A percentile compares a stretch with the other conserved stretches of the same genome.
Evolutionary conservation across 202 grass and related monocot species (phyloP).

Genomic region (Setaria italica): DNA sequence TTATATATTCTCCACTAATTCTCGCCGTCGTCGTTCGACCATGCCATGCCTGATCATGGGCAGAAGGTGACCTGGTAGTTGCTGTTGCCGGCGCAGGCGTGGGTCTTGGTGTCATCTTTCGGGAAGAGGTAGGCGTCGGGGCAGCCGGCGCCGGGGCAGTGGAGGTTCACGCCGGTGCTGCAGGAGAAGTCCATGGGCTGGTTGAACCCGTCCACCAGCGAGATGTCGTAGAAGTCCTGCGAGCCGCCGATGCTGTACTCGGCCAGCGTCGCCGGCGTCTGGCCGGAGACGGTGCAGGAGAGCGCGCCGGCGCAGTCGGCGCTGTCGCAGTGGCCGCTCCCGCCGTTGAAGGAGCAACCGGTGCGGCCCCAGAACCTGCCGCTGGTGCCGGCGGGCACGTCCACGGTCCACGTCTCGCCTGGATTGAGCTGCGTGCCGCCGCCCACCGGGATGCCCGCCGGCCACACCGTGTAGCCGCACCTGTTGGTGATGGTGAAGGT

Average conservation of each 20-base stretch:
- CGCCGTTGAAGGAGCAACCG: slow-evolving; percentile 49
- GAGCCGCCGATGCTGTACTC: slow-evolving; percentile 45
- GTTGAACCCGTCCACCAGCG: slow-evolving; percentile 49
- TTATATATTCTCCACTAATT: too few species aligned
- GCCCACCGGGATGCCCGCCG: slow-evolving; percentile 38
- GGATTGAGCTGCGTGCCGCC: slow-evolving; percentile 49
- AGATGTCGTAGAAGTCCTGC: slow-evolving; percentile 38
- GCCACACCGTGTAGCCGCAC: slow-evolving; percentile 54
- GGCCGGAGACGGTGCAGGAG: slow-evolving; percentile 33
- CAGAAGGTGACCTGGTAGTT: slow-evolving; percentile 55
- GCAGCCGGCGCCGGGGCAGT: neutral
- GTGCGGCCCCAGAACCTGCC: slow-evolving; percentile 68
- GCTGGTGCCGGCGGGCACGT: slow-evolving; percentile 32
- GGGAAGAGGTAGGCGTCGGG: neutral
- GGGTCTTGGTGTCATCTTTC: neutral
- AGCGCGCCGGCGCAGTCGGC: slow-evolving; percentile 51
- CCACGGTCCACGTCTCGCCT: slow-evolving; percentile 34
- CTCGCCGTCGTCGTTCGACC: too few species aligned
- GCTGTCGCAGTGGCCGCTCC: slow-evolving; percentile 34
- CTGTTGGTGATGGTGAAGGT: neutral
- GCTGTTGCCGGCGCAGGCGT: slow-evolving; percentile 35
- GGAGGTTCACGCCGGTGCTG: slow-evolving; percentile 15
- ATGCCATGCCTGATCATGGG: neutral
- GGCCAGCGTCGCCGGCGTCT: slow-evolving; percentile 55
- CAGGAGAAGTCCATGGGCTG: slow-evolving; percentile 20